These are phyloP conservation scores for Pythium aquatile DNA, from an alignment of 352 stramenopile genomes.

Conservation along the genomic window DNA sequence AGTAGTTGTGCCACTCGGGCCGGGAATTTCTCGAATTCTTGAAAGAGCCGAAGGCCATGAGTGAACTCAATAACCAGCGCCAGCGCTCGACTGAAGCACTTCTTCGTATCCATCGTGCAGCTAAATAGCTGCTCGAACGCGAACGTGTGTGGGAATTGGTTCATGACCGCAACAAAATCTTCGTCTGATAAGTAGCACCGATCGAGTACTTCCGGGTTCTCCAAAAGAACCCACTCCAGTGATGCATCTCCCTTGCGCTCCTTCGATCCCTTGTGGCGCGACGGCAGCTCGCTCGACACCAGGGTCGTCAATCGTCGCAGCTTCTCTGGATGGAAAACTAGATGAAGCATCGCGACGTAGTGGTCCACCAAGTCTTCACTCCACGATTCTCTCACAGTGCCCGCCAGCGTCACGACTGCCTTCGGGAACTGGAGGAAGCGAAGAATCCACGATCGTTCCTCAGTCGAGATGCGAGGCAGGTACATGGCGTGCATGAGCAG, in stretches of 20 bases:
- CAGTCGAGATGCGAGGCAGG: conserved; percentile 69
- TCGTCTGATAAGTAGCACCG: conserved; percentile 80
- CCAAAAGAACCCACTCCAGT: conserved; percentile 78
- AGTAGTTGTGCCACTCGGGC: conserved; percentile 68
- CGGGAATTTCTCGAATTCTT: conserved; percentile 83
- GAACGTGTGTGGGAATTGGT: conserved; percentile 86
- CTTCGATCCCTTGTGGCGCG: conserved; percentile 25
- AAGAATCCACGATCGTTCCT: conserved; percentile 80
- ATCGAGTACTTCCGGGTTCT: conserved; percentile 81
- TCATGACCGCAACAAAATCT: conserved; percentile 80
- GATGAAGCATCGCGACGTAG: conserved; percentile 83
- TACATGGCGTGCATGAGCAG: conserved; percentile 87
- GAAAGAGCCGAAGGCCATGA: conserved; percentile 61
- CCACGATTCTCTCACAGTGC: conserved; percentile 61
- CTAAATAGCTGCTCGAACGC: conserved; percentile 75
- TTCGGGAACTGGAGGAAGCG: conserved; percentile 81
- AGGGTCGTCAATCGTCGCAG: conserved; percentile 66
- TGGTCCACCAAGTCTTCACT: conserved; percentile 82
- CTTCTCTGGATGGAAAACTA: conserved; percentile 86
- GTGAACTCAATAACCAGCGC: conserved; percentile 78
- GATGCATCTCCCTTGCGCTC: conserved; percentile 37
- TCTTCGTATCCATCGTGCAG: conserved; percentile 72
- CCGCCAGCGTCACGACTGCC: conserved; percentile 53
- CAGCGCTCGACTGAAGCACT: conserved; percentile 71
- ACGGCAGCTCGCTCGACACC: conserved; percentile 55